phyloP scores from a whole-genome alignment of 2,329 filamentous ascomycete species.

The Exophiala lecanii-corni region DNA sequence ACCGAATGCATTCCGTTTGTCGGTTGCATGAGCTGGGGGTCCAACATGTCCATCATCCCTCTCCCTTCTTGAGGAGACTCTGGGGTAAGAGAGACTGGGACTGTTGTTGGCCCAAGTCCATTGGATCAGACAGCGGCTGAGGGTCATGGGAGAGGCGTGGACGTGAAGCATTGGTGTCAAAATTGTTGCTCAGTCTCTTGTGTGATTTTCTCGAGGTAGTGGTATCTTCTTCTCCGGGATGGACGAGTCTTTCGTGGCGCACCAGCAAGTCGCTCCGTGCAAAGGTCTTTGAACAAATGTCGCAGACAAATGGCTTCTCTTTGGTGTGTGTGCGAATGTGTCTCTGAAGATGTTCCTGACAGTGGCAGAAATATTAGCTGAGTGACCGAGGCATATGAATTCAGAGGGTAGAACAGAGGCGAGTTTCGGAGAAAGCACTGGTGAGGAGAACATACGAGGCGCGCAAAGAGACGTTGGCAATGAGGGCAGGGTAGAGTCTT shows the following conservation, averaged over 20 bases:
- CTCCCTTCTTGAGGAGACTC: constrained; percentile 34
- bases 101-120: constrained; percentile 25
- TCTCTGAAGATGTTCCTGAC: constrained; percentile 46
- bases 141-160: constrained; percentile 10
- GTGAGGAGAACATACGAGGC: constrained; percentile 29
- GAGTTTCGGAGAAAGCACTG: too few relatives aligned
- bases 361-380: constrained; percentile 6
- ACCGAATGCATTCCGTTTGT: constrained; percentile 32
- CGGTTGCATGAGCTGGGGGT: constrained; percentile 40
- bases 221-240: constrained; percentile 38
- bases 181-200: constrained; percentile 23
- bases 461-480: constrained; percentile 45
- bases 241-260: constrained; percentile 47
- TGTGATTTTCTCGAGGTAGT: constrained; percentile 26
- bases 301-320: constrained; percentile 48
- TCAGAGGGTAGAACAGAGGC: neutral
- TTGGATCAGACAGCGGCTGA: constrained; percentile 18
- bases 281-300: constrained; percentile 47
- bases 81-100: constrained; percentile 34
- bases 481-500: constrained; percentile 47
- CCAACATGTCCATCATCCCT: constrained; percentile 43
- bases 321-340: constrained; percentile 50
- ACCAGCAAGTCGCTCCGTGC: constrained; percentile 47
- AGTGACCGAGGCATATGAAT: constrained; percentile 9
- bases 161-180: constrained; percentile 11